Evolutionary conservation across 2,329 filamentous ascomycete species (phyloP).

Genomic region (Monosporascus sp.): DNA sequence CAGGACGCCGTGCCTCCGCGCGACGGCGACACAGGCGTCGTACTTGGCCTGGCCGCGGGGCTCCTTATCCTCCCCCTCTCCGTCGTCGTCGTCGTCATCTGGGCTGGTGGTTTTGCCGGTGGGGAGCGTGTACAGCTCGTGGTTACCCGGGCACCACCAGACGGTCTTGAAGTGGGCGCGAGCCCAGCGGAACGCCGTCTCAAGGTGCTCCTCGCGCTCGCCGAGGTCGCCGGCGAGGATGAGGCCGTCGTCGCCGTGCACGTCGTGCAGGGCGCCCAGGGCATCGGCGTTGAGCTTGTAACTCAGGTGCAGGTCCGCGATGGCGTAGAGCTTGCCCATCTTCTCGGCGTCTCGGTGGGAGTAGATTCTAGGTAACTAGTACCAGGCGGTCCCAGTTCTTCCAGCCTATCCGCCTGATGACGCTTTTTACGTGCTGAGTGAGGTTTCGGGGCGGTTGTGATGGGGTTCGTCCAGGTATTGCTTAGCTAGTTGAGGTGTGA

Average conservation of each 20-base stretch:
- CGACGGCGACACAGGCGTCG: conserved; percentile 47
- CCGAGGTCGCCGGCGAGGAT: conserved; percentile 34
- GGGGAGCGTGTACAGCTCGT: conserved; percentile 51
- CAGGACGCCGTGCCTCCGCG: conserved; percentile 45
- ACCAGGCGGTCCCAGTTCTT: no score
- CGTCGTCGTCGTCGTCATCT: background rate
- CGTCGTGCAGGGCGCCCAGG: conserved; percentile 19
- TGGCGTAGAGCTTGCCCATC: conserved; percentile 28
- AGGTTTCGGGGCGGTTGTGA: no score
- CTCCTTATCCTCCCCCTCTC: conserved; percentile 10
- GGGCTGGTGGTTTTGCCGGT: background rate
- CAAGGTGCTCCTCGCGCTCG: conserved; percentile 30
- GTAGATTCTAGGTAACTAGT: no score
- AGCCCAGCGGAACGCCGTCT: conserved; percentile 27
- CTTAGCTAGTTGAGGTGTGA: no score
- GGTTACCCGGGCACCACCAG: conserved; percentile 54
- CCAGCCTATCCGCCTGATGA: no score
- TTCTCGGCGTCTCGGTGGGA: background rate
- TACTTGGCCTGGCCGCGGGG: conserved; percentile 49
- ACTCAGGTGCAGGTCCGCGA: conserved; percentile 33
- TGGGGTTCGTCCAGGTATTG: no score
- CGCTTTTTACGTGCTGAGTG: no score
- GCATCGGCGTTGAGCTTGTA: conserved; percentile 28
- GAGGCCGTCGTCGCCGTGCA: conserved; percentile 31
- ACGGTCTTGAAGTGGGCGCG: conserved; percentile 32